phyloP scores from a whole-genome alignment of 176 grass and related monocot species.

The Pontederia crassipes region DNA sequence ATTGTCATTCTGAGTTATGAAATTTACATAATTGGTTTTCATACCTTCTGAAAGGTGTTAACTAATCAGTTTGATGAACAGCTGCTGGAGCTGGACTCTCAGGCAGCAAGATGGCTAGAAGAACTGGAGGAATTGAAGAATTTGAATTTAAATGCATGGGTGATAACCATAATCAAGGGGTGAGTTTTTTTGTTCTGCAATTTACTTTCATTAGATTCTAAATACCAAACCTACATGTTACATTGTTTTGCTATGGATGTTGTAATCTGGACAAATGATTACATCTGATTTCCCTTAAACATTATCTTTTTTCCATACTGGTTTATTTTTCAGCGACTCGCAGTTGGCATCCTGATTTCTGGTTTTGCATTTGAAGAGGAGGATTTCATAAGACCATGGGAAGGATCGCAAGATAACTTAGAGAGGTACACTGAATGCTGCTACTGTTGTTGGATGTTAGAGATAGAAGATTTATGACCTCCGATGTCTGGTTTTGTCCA shows the following conservation, averaged over 20 bases:
- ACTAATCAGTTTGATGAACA: conserved; percentile 32
- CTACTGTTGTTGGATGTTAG: no score
- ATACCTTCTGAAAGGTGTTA: neutral
- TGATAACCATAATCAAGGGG: conserved; percentile 88
- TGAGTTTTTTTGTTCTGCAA: conserved; percentile 37
- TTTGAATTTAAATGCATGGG: conserved; percentile 86
- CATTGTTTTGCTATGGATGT: neutral
- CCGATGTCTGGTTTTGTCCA: no score
- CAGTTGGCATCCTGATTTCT: conserved; percentile 62
- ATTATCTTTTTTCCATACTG: conserved; percentile 21
- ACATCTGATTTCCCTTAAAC: no score
- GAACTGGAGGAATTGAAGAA: conserved; percentile 78
- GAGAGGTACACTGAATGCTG: conserved; percentile 47
- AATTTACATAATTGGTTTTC: no score
- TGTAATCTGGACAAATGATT: no score
- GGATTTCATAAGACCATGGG: conserved; percentile 83
- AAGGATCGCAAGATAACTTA: conserved; percentile 71
- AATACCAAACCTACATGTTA: neutral
- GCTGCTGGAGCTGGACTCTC: conserved; percentile 98
- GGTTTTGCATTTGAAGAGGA: conserved; percentile 73
- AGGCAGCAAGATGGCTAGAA: conserved; percentile 86
- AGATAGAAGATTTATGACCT: no score
- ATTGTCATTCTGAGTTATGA: no score
- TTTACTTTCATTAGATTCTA: neutral
- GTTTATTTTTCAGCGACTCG: conserved; percentile 58